phyloP scores from a whole-genome alignment of 305 asterid species.

The Coffea humblotiana region DNA sequence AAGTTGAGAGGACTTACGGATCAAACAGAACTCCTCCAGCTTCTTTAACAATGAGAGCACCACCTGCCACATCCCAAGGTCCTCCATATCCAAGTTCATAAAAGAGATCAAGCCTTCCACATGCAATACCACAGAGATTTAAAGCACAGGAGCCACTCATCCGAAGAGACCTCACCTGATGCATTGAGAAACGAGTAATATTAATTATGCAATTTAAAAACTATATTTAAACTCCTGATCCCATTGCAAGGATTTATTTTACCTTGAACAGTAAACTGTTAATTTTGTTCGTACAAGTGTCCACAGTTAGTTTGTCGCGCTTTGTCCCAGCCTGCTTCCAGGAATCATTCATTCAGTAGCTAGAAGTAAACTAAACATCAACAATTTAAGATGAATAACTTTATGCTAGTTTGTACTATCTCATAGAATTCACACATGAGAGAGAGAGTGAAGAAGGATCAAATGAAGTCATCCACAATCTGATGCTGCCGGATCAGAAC shows the following conservation, averaged over 20 bases:
- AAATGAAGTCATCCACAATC: background rate
- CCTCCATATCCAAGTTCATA: constrained; percentile 90
- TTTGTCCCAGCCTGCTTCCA: constrained; percentile 65
- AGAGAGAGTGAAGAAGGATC: background rate
- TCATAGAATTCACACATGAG: background rate
- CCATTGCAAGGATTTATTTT: constrained; percentile 1
- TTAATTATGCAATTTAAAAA: constrained; percentile 21
- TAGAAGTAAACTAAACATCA: background rate
- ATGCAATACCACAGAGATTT: constrained; percentile 88
- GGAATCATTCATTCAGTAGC: constrained; percentile 16
- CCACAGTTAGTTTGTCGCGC: constrained; percentile 69
- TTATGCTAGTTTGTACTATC: background rate
- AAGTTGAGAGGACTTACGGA: constrained; percentile 59
- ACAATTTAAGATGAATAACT: background rate
- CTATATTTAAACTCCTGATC: background rate
- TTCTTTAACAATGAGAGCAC: constrained; percentile 83
- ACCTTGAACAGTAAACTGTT: constrained; percentile 84
- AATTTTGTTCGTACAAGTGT: constrained; percentile 67
- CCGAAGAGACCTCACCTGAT: constrained; percentile 80
- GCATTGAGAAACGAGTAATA: constrained; percentile 11
- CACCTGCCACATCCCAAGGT: constrained; percentile 98
- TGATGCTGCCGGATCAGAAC: too few relatives aligned
- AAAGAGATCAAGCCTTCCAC: constrained; percentile 88
- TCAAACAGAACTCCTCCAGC: constrained; percentile 91
- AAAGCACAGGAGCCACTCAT: constrained; percentile 97